A percentile compares a stretch with the other conserved stretches of the same genome.
Evolutionary conservation across 2,329 filamentous ascomycete genomes (phyloP).

Genomic region (Ophiostoma sp.): DNA sequence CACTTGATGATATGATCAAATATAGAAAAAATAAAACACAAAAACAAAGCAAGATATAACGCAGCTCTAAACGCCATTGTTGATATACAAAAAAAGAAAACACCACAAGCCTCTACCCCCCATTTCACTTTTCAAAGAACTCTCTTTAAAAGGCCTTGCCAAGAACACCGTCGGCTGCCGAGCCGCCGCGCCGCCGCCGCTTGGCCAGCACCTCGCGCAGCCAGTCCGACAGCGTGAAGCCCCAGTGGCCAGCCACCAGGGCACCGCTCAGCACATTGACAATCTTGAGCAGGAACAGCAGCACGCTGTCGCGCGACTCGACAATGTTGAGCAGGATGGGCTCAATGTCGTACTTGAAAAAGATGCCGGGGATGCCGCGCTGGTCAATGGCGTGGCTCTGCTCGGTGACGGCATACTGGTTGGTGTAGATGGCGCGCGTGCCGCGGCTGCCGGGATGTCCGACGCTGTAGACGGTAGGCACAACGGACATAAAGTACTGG

Average conservation of each 20-base stretch:
- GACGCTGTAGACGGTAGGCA: conserved; percentile 86
- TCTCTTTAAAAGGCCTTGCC: conserved; percentile 32
- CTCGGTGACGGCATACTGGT: conserved; percentile 96
- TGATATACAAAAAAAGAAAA: conserved; percentile 10
- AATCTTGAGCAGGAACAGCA: conserved; percentile 71
- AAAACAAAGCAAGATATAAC: conserved; percentile 6
- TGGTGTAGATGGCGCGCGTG: conserved; percentile 70
- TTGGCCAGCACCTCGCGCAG: conserved; percentile 50
- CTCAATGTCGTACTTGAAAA: conserved; percentile 99
- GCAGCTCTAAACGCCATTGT: conserved; percentile 2
- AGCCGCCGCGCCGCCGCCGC: conserved; percentile 40
- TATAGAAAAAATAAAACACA: neutral
- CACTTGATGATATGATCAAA: neutral
- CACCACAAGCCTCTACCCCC: conserved; percentile 5
- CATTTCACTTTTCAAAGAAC: neutral
- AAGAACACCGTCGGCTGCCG: conserved; percentile 42
- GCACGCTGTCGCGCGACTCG: conserved; percentile 70
- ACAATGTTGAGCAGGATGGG: conserved; percentile 82
- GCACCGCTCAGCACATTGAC: conserved; percentile 90
- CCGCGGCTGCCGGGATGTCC: conserved; percentile 37
- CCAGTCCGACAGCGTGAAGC: conserved; percentile 81
- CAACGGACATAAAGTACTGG: conserved; percentile 94
- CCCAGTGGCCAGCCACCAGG: conserved; percentile 89
- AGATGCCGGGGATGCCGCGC: conserved; percentile 75
- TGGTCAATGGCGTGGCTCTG: conserved; percentile 69